Evolutionary conservation across 225 moss, liverwort and hornwort genomes (phyloP).

Genomic region (Pseudoscleropodium purum): DNA sequence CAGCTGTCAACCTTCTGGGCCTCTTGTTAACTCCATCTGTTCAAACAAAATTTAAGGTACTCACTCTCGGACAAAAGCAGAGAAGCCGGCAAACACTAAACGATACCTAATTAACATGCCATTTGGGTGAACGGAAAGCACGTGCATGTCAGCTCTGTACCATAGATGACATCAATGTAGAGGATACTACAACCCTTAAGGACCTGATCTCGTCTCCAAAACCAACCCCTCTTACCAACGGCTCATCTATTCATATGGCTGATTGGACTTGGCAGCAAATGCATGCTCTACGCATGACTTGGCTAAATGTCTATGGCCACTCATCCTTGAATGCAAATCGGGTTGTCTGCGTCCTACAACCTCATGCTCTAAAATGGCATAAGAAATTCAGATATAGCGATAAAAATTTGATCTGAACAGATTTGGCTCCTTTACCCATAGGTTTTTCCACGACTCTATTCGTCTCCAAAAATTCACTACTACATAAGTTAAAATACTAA

Average conservation of each 20-base stretch:
- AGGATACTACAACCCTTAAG: background rate
- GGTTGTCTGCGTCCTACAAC: no score
- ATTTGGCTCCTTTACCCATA: background rate
- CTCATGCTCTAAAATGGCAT: background rate
- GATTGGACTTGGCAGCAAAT: background rate
- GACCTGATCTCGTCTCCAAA: background rate
- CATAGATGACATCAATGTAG: background rate
- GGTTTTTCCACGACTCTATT: background rate
- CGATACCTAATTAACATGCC: background rate
- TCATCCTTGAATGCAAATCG: background rate
- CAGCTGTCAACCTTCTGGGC: constrained; percentile 26
- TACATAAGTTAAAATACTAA: background rate
- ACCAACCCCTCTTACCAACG: background rate
- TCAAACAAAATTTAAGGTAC: background rate
- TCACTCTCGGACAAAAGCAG: background rate
- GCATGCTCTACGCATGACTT: background rate
- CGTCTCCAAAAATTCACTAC: background rate
- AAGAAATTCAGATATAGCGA: background rate
- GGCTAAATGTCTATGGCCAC: background rate
- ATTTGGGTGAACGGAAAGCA: background rate
- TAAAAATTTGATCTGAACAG: background rate
- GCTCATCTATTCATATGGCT: background rate
- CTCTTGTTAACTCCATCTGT: constrained; percentile 10
- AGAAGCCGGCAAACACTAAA: background rate
- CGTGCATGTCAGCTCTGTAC: background rate